Evolutionary conservation across 108 stramenopile genomes (phyloP).

Genomic region (Ochromonas danica): DNA sequence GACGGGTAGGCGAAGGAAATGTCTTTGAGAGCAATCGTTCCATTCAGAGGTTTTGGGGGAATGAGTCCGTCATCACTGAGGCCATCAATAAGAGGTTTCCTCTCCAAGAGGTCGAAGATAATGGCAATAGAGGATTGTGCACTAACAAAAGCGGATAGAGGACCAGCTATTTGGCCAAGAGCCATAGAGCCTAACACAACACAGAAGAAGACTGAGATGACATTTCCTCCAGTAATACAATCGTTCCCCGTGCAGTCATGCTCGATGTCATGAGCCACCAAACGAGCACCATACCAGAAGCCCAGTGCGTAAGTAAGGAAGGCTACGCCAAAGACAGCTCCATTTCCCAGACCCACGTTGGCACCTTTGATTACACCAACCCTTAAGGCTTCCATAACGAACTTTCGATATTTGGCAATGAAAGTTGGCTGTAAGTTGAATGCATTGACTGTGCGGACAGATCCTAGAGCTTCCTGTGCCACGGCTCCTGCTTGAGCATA

Average conservation of each 20-base stretch:
- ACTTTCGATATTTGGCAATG: slow-evolving; percentile 31
- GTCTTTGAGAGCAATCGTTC: slow-evolving; percentile 50
- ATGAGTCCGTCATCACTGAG: neutral
- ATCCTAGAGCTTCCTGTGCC: slow-evolving; percentile 49
- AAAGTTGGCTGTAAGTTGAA: slow-evolving; percentile 44
- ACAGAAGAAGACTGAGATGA: slow-evolving; percentile 45
- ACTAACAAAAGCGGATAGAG: neutral
- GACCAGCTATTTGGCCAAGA: slow-evolving; percentile 31
- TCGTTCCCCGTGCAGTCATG: slow-evolving; percentile 35
- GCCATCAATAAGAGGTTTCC: slow-evolving; percentile 53
- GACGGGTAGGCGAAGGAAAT: slow-evolving; percentile 86
- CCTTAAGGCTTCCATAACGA: slow-evolving; percentile 39
- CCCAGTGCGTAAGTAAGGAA: slow-evolving; percentile 42
- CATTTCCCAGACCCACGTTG: neutral
- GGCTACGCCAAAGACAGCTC: neutral
- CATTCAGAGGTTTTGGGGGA: neutral
- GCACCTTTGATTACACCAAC: slow-evolving; percentile 49
- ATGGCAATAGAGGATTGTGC: neutral
- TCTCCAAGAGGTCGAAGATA: slow-evolving; percentile 67
- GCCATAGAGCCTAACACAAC: slow-evolving; percentile 48
- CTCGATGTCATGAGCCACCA: slow-evolving; percentile 45
- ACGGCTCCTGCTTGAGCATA: slow-evolving; percentile 41
- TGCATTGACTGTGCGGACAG: slow-evolving; percentile 50
- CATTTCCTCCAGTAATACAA: slow-evolving; percentile 43
- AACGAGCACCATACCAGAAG: slow-evolving; percentile 43